Conservation (phyloP, 345 rosid genomes). For the Syzygium grande region DNA sequence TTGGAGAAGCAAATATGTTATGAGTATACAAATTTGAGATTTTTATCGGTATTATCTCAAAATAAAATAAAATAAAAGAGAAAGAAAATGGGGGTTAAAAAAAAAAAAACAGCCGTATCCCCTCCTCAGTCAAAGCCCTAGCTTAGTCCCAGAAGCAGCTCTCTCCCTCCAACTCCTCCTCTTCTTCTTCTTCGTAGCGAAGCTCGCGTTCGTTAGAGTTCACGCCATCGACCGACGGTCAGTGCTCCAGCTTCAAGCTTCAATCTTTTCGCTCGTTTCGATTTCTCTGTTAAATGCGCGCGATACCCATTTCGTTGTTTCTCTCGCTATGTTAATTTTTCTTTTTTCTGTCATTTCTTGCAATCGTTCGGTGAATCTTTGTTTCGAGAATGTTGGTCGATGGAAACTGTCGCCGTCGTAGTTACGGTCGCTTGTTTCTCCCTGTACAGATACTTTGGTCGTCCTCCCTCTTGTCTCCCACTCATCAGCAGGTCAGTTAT, state of each 20-base stretch:
- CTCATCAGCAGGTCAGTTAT: background rate
- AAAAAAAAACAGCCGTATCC: background rate
- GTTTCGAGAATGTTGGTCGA: background rate
- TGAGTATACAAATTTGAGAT: background rate
- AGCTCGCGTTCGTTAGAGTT: background rate
- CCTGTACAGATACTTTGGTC: constrained; percentile 13
- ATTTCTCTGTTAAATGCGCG: background rate
- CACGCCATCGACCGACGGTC: background rate
- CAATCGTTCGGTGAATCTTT: background rate
- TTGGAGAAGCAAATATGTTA: too few relatives aligned
- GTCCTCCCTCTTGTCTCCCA: background rate
- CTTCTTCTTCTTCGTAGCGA: background rate
- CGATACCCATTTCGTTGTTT: background rate
- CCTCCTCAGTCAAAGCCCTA: background rate
- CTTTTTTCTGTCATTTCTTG: background rate
- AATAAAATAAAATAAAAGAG: background rate
- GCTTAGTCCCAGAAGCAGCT: background rate
- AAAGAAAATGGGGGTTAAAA: background rate
- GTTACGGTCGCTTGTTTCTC: constrained; percentile 12
- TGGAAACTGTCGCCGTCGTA: background rate
- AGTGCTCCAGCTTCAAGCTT: background rate
- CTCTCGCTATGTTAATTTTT: background rate
- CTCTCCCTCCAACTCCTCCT: background rate
- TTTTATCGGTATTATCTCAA: background rate
- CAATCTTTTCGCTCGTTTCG: constrained; percentile 9